Evolutionary conservation across 352 stramenopile species (phyloP).

Genomic region (Globisporangium nodosum): DNA sequence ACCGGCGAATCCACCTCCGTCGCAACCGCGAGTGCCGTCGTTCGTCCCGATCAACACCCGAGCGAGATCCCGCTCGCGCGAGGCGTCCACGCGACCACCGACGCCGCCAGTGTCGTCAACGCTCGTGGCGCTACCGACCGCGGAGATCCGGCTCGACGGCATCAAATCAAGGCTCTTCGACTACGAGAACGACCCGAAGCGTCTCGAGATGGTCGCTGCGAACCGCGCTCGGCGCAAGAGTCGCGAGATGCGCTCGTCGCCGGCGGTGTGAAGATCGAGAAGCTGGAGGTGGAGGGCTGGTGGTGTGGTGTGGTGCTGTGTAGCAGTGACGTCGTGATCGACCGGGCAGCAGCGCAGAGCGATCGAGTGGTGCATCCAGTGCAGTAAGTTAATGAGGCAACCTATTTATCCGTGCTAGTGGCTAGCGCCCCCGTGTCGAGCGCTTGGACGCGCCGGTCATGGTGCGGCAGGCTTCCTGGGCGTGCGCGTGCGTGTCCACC

Average conservation of each 20-base stretch:
- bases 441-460: conserved; percentile 38
- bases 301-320: background rate
- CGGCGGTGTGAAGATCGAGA: background rate
- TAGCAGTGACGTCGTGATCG: background rate
- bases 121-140: background rate
- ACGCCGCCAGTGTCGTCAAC: conserved; percentile 1
- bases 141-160: conserved; percentile 8
- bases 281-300: background rate
- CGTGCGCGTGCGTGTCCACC: conserved; percentile 45
- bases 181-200: conserved; percentile 16
- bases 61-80: conserved; percentile 1
- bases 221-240: conserved; percentile 15
- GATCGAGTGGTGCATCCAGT: background rate
- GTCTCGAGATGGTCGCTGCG: conserved; percentile 14
- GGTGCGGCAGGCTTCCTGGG: conserved; percentile 41
- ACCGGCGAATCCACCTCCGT: background rate
- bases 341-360: background rate
- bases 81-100: background rate
- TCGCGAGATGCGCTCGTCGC: conserved; percentile 1
- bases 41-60: conserved; percentile 1
- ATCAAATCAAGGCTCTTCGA: conserved; percentile 17
- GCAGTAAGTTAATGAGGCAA: background rate
- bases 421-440: conserved; percentile 1
- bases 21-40: background rate
- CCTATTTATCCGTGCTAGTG: background rate